Evolutionary conservation across 148 eudicot species (phyloP).

Genomic region (Chenopodium suecicum): DNA sequence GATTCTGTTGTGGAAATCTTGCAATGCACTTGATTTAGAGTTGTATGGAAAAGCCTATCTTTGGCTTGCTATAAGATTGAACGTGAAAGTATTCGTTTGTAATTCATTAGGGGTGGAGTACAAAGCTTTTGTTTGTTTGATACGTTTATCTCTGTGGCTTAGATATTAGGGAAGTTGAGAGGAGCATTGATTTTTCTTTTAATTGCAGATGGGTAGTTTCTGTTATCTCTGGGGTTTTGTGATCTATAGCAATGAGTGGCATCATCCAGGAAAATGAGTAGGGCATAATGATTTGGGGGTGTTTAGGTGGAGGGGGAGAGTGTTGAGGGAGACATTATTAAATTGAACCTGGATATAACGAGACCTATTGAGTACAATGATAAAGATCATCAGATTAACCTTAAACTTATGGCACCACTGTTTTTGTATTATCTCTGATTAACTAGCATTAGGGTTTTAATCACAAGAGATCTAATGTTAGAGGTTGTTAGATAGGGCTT

Average conservation of each 20-base stretch:
- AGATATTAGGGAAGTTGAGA: neutral
- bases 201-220: neutral
- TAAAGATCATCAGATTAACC: neutral
- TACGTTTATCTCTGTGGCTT: neutral
- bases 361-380: neutral
- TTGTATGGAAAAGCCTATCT: neutral
- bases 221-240: neutral
- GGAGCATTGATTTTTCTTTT: neutral
- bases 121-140: neutral
- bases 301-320: neutral
- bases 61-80: neutral
- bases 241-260: neutral
- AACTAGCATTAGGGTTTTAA: neutral
- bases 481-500: neutral
- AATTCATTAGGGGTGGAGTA: neutral
- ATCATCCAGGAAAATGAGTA: neutral
- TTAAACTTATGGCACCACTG: neutral
- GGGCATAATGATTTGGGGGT: neutral
- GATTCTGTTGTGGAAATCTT: neutral
- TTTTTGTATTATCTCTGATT: neutral
- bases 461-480: neutral
- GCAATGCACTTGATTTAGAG: neutral
- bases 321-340: no score
- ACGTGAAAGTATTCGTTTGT: neutral
- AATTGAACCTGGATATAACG: neutral